Conservation (phyloP, 179 eudicot genomes). For the Patellifolia procumbens region DNA sequence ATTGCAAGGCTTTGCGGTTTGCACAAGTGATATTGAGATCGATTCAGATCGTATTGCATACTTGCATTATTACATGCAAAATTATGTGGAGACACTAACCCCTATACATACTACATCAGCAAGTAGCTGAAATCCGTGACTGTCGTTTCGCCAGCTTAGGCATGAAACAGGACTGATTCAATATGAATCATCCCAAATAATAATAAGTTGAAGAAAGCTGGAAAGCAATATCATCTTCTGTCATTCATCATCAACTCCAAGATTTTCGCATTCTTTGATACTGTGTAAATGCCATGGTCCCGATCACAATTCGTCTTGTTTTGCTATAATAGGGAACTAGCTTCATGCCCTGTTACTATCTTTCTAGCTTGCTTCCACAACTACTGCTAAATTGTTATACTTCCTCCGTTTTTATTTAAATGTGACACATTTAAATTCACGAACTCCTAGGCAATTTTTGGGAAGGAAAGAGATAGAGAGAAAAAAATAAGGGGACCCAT, state of each 20-base stretch:
- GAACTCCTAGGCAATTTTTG: no score
- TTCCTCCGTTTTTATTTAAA: no score
- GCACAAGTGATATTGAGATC: no score
- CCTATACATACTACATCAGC: not conserved
- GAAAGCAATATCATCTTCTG: not conserved
- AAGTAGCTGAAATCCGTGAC: not conserved
- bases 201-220: not conserved
- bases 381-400: no score
- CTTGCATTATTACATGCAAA: no score
- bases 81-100: not conserved
- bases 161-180: not conserved
- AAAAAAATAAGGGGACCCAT: no score
- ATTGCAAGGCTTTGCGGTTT: no score
- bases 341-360: not conserved
- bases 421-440: no score
- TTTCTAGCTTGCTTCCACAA: not conserved
- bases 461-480: no score
- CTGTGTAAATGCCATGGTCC: not conserved
- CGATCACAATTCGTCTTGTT: not conserved
- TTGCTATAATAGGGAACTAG: not conserved
- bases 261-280: not conserved
- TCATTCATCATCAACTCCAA: constrained; percentile 11
- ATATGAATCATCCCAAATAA: not conserved
- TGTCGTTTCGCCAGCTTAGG: not conserved
- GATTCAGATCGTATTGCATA: no score